Conservation (phyloP, 1,284 basidiomycete genomes). For the Apiotrichum mycotoxinovorans region DNA sequence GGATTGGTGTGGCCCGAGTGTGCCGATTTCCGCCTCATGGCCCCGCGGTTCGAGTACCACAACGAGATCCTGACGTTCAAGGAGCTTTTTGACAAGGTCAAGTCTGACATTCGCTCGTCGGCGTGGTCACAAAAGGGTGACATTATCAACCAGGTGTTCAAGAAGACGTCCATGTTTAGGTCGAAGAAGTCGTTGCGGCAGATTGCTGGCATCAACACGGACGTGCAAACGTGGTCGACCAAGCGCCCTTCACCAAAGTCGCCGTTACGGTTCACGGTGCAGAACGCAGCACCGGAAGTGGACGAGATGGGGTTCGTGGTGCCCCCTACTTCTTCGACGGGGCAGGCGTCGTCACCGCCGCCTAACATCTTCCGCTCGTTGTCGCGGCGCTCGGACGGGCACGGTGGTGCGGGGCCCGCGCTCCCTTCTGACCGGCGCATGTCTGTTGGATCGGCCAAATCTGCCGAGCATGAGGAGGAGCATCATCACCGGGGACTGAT, state of each 20-base stretch:
- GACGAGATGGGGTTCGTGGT: conserved; percentile 3
- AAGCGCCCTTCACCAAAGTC: conserved; percentile 7
- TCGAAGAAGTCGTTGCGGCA: conserved; percentile 36
- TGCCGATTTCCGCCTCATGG: conserved; percentile 55
- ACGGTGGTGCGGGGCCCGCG: background rate
- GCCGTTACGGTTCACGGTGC: conserved; percentile 15
- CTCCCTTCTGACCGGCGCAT: background rate
- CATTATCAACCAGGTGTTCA: conserved; percentile 45
- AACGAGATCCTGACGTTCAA: conserved; percentile 86
- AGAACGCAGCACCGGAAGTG: conserved; percentile 11
- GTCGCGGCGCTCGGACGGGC: background rate
- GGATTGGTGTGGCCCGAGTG: conserved; percentile 34
- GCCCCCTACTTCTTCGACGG: background rate
- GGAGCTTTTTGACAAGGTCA: conserved; percentile 74
- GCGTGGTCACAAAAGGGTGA: conserved; percentile 50
- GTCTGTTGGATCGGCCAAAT: background rate
- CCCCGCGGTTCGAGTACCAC: conserved; percentile 65
- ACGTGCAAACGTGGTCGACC: background rate
- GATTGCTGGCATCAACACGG: conserved; percentile 22
- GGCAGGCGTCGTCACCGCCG: background rate
- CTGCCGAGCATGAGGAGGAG: background rate
- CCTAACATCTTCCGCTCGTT: conserved; percentile 1
- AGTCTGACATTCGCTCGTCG: conserved; percentile 54
- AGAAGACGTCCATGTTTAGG: conserved; percentile 41
- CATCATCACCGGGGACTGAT: background rate